Conservation (phyloP, 2,329 filamentous ascomycete species). For the Periconia macrospinosa region DNA sequence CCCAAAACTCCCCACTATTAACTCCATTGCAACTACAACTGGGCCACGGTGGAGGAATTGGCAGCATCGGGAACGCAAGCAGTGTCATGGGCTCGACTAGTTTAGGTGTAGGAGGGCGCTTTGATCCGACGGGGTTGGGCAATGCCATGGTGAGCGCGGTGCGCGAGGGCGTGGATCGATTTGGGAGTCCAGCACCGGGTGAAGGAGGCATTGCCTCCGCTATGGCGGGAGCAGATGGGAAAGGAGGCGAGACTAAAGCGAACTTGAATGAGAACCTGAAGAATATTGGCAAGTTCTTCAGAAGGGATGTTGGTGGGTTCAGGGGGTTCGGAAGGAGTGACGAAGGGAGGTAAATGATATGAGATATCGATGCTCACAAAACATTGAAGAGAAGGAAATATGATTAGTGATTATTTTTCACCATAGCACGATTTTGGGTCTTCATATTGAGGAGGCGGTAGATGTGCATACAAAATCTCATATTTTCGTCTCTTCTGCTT, state of each 20-base stretch:
- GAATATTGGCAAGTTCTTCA: slow-evolving; percentile 96
- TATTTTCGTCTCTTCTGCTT: neutral
- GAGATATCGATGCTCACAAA: neutral
- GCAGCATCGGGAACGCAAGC: slow-evolving; percentile 41
- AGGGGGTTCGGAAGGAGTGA: slow-evolving; percentile 41
- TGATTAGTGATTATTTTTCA: neutral
- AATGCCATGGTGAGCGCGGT: slow-evolving; percentile 88
- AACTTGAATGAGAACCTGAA: slow-evolving; percentile 92
- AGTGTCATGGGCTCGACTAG: slow-evolving; percentile 44
- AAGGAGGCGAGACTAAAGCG: slow-evolving; percentile 50
- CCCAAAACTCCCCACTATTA: slow-evolving; percentile 37
- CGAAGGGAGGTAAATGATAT: slow-evolving; percentile 25
- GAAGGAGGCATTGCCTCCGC: slow-evolving; percentile 24
- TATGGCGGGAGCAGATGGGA: neutral
- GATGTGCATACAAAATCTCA: neutral
- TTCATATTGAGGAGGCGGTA: neutral
- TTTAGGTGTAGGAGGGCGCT: slow-evolving; percentile 51
- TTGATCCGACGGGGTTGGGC: slow-evolving; percentile 81
- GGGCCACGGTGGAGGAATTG: slow-evolving; percentile 46
- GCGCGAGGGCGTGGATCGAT: slow-evolving; percentile 76
- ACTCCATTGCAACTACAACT: slow-evolving; percentile 41
- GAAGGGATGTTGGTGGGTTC: slow-evolving; percentile 71
- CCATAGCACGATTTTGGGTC: neutral
- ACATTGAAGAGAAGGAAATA: neutral
- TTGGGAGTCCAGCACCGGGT: slow-evolving; percentile 59